Percentiles rank a stretch among this genome's conserved stretches.
These are phyloP conservation scores for Colletotrichum cuscutae DNA, from an alignment of 2,329 filamentous ascomycete species.

Conservation along the genomic window DNA sequence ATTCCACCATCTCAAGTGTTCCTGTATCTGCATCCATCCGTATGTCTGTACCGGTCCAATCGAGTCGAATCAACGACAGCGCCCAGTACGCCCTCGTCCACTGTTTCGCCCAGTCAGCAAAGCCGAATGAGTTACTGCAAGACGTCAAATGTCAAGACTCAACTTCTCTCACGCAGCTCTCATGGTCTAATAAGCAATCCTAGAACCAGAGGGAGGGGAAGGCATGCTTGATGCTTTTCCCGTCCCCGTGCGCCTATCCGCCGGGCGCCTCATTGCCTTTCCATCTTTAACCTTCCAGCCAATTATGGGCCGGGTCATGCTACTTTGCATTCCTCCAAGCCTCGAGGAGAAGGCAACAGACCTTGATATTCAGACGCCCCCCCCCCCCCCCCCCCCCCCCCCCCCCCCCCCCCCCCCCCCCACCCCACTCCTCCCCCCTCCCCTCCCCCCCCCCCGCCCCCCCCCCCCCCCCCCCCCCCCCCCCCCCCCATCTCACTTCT, in stretches of 20 bases:
- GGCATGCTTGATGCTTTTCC: background rate
- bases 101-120: background rate
- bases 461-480: background rate
- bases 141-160: background rate
- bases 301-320: background rate
- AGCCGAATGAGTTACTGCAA: background rate
- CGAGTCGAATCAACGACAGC: background rate
- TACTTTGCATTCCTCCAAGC: no score
- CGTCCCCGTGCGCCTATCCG: slow-evolving; percentile 17
- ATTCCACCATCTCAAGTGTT: background rate
- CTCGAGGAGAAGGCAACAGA: background rate
- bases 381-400: background rate
- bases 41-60: background rate
- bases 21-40: no score
- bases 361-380: background rate
- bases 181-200: background rate
- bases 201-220: background rate
- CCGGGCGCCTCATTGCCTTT: slow-evolving; percentile 37
- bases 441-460: background rate
- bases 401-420: background rate
- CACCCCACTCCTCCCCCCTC: no score
- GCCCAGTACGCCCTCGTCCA: background rate
- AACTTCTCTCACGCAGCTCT: background rate
- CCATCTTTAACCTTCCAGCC: background rate
- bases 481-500: background rate